Evolutionary conservation across 2,329 filamentous ascomycete genomes (phyloP), one percentile per base, ranked within the genome.

Genomic region (Phaeosphaeriaceae sp.): DNA sequence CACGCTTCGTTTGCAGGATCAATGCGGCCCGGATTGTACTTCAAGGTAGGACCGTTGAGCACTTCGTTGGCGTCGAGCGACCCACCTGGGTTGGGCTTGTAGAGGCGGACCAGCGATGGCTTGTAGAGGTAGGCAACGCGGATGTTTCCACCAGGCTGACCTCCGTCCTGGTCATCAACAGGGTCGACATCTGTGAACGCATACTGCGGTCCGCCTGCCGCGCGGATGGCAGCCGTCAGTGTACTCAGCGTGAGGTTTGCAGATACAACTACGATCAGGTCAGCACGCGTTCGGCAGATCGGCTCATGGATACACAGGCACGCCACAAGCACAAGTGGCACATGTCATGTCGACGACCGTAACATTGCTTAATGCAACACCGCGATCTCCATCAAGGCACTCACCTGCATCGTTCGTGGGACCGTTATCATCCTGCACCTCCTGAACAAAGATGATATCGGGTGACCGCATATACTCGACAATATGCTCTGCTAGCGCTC

Each of bases 51-150:
- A 1, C 84, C 85, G 1, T 81, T 73, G 1, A 90, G 76, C 5
- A 91, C 87, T 59, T 83, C 80, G 59, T 86, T 89, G 15, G 82
- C 84, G 30, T 87, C 82, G 1, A 80, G 81, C 44, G 82, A 77
- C 43, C 79, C 79, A 48, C 89, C 89, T 0, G 82, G 83, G 71
- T 85, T 87, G 52, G 84, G 81, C 59, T 87, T 84, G 68, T 83
- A 83, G n/a, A 91, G 84, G 49, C 82, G 81, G 47, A 92, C 71
- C 3, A 86, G 74, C 19, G 83, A 80, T 0, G 88, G 81, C 42
- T 88, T 86, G 83, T 91, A 92, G 11, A 92, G 81, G 77, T 91
- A 92, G 0, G 88, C 89, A 49, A 82, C 81, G 47, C 89, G 89
- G 75, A 92, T 92, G 79, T 92, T 92, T 40, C 89, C 89, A 15